phyloP scores from a whole-genome alignment of 495 filamentous ascomycete genomes.

The Penicillium waksmanii region DNA sequence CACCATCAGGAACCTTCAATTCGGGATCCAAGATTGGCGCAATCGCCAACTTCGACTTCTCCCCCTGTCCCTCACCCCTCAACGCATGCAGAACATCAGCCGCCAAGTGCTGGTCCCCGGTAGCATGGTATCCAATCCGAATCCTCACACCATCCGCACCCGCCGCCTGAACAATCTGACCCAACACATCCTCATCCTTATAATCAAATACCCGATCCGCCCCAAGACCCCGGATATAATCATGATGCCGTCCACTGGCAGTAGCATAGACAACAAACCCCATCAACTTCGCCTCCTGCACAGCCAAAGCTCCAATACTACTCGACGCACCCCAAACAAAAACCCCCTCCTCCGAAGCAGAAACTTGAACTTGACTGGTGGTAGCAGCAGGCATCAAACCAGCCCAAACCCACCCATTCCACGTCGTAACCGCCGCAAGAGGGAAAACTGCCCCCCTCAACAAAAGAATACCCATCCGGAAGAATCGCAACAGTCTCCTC shows the following conservation, averaged over 20 bases:
- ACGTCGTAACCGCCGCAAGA: constrained; percentile 13
- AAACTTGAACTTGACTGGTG: constrained; percentile 6
- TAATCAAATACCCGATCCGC: constrained; percentile 21
- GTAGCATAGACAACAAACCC: constrained; percentile 23
- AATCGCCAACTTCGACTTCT: constrained; percentile 15
- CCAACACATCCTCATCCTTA: constrained; percentile 11
- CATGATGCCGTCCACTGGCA: constrained; percentile 21
- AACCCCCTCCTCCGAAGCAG: constrained; percentile 9
- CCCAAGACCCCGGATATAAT: constrained; percentile 17
- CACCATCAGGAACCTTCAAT: constrained; percentile 16
- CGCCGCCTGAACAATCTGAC: constrained; percentile 11
- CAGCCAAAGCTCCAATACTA: constrained; percentile 26
- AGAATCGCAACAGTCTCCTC: constrained; percentile 19
- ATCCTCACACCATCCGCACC: constrained; percentile 14
- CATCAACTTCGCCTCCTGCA: constrained; percentile 39
- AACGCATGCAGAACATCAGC: constrained; percentile 15
- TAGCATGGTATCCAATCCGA: constrained; percentile 11
- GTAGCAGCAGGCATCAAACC: constrained; percentile 6
- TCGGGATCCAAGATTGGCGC: constrained; percentile 14
- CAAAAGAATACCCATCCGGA: constrained; percentile 16
- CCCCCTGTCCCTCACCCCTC: background rate
- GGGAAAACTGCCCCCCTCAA: constrained; percentile 21
- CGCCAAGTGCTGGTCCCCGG: constrained; percentile 18
- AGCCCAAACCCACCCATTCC: constrained; percentile 21
- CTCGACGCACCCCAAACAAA: constrained; percentile 51